Percentiles rank a stretch among this genome's conserved stretches.
Conservation (phyloP, 176 grass and related monocot species). For the Oryza nivara region DNA sequence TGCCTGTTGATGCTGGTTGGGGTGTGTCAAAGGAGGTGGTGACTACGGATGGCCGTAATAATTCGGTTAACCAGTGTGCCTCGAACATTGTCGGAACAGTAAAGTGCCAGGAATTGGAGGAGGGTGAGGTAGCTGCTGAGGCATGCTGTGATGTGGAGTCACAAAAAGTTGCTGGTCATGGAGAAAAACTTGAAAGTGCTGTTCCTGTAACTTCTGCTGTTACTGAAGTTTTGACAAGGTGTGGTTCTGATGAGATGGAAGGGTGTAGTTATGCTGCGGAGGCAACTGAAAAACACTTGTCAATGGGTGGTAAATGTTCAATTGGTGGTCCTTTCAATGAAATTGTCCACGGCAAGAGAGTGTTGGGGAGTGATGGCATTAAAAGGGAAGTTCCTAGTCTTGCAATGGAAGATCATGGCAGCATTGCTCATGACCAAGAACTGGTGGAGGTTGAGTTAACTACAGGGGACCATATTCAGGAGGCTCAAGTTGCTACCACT, state of each 20-base stretch:
- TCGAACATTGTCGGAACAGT: neutral
- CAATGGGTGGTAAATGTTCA: constrained; percentile 4
- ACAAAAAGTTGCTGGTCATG: constrained; percentile 4
- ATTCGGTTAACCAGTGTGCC: neutral
- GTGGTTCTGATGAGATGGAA: neutral
- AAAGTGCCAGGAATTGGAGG: neutral
- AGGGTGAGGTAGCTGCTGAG: constrained; percentile 15
- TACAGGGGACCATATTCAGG: neutral
- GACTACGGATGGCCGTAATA: neutral
- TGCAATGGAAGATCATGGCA: too few species aligned
- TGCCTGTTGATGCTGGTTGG: neutral
- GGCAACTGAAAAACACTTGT: constrained; percentile 9
- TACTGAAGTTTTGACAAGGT: neutral
- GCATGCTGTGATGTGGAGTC: neutral
- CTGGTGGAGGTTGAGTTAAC: constrained; percentile 28
- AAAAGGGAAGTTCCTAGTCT: neutral
- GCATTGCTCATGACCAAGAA: neutral
- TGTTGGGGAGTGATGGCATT: constrained; percentile 24
- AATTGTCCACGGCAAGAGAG: neutral
- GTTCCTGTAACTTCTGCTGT: neutral
- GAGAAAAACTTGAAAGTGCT: constrained; percentile 1
- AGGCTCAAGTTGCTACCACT: constrained; percentile 6
- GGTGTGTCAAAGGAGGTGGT: neutral
- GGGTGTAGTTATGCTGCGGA: neutral
- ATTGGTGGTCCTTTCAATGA: constrained; percentile 13